phyloP scores from a whole-genome alignment of 768 basidiomycete genomes.

The Mycena pura region DNA sequence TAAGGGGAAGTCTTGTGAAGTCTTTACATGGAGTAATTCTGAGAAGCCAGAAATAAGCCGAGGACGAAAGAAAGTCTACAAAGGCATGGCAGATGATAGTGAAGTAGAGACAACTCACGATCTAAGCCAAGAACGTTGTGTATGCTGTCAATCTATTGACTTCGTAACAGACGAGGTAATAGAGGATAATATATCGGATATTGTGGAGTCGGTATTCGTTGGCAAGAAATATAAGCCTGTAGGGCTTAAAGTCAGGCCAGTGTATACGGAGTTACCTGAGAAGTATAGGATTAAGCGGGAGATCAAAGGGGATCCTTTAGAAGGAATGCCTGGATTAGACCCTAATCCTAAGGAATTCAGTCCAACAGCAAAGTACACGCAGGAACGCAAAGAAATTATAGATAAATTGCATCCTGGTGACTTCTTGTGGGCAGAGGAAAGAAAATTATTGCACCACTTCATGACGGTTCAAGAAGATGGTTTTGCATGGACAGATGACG shows the following conservation, averaged over 20 bases:
- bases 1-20: no score
- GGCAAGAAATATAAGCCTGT: no score
- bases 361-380: background rate
- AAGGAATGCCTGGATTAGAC: background rate
- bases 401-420: background rate
- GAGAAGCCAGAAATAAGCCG: no score
- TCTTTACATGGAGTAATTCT: no score
- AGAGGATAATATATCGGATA: no score
- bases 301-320: background rate
- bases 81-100: no score
- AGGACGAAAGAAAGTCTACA: no score
- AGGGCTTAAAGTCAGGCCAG: no score
- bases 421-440: background rate
- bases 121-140: no score
- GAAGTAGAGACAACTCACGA: no score
- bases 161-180: no score
- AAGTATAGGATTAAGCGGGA: background rate
- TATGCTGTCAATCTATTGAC: no score
- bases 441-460: background rate
- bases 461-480: background rate
- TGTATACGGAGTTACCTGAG: background rate
- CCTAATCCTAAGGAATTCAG: background rate
- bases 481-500: background rate
- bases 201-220: background rate
- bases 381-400: background rate